Percentiles rank a stretch among this genome's conserved stretches.
Conservation (phyloP, 2,329 filamentous ascomycete genomes). For the Amphichorda felina region DNA sequence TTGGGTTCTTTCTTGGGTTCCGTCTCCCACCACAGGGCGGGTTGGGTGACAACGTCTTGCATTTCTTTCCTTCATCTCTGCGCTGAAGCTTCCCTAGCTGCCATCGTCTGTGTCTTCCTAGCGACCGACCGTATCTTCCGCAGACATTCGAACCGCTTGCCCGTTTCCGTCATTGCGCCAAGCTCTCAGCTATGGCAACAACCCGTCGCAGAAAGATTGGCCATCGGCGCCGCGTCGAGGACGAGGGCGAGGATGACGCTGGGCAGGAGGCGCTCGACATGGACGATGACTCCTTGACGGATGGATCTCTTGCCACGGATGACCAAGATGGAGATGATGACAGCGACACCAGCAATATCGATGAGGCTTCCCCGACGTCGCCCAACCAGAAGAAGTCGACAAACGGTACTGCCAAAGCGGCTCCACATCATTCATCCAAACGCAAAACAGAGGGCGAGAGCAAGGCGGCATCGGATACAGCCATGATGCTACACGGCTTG, state of each 20-base stretch:
- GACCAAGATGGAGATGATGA: constrained; percentile 47
- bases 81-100: too few species aligned
- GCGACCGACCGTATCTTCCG: neutral
- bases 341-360: constrained; percentile 53
- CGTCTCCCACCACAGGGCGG: constrained; percentile 1
- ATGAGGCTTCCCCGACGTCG: constrained; percentile 40
- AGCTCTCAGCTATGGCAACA: constrained; percentile 18
- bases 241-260: constrained; percentile 59
- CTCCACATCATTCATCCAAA: constrained; percentile 21
- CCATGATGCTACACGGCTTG: constrained; percentile 45
- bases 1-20: neutral
- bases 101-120: neutral
- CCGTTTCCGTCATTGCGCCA: neutral
- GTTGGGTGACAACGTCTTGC: constrained; percentile 1
- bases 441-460: constrained; percentile 9
- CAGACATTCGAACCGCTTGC: neutral
- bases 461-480: constrained; percentile 36
- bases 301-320: constrained; percentile 50
- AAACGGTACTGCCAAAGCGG: constrained; percentile 28
- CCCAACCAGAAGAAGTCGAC: constrained; percentile 26
- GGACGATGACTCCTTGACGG: constrained; percentile 55
- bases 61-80: neutral
- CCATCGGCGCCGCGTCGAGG: constrained; percentile 55
- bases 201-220: constrained; percentile 55
- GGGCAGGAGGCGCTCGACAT: constrained; percentile 41